Conservation (phyloP, 768 basidiomycete species). For the Galerina marginata region DNA sequence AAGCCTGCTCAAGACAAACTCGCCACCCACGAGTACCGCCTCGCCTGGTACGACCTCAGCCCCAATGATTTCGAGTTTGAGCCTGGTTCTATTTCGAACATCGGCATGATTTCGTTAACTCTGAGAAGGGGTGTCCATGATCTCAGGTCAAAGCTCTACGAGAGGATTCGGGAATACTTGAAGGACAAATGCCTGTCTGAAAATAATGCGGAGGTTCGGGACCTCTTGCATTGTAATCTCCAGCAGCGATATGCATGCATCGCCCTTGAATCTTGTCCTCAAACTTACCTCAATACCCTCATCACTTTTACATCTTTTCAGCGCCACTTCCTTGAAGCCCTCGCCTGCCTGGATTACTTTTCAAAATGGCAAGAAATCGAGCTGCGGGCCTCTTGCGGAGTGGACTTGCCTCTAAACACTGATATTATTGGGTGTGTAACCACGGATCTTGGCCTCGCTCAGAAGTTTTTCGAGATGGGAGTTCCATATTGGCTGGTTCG, state of each 20-base stretch:
- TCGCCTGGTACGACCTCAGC: slow-evolving; percentile 9
- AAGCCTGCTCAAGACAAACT: not conserved
- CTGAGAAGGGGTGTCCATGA: not conserved
- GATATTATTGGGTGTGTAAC: not conserved
- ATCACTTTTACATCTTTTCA: not conserved
- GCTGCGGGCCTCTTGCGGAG: not conserved
- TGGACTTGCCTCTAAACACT: not conserved
- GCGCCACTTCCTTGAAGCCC: not conserved
- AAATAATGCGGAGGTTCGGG: not conserved
- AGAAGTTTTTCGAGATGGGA: not conserved
- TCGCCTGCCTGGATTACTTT: not conserved
- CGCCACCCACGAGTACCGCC: not conserved
- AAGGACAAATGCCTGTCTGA: not conserved
- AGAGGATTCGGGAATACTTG: not conserved
- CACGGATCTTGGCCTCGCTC: not conserved
- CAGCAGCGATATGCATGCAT: not conserved
- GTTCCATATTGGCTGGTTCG: not conserved
- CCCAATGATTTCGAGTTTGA: slow-evolving; percentile 3
- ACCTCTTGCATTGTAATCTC: not conserved
- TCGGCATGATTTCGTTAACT: not conserved
- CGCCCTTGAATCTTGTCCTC: not conserved
- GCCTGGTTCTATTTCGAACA: not conserved
- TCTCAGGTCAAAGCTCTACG: not conserved
- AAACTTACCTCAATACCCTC: not conserved
- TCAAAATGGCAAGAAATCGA: not conserved